Base-by-base conservation (phyloP, 805 yeast genomes). In the Ogataea paraovalis region DNA sequence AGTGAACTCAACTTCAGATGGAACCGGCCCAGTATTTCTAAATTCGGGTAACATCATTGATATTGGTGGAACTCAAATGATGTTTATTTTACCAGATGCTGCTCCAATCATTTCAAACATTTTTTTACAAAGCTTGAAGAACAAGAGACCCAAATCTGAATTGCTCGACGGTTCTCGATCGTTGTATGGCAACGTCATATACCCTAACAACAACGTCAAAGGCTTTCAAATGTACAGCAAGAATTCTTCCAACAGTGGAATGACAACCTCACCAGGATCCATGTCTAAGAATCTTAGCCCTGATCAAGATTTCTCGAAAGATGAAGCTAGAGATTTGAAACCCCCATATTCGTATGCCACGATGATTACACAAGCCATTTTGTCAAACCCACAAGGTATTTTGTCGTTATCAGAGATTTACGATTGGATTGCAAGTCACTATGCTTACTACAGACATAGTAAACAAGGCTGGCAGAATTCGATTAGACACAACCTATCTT, bases 381-480 rank as follows among this genome's bases (percentile, higher is more conserved):
- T 94, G 55, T 87, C 96, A 7, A 87, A 89, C 46, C 76, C 78
- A 1, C 96, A 91, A 50, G 96, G 96, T 39, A 88, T 87, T 39
- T 75, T 92, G 74, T 87, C 97, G 13, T 69, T 94, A 57, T 80
- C 96, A 1, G 97, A 94, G 61, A 94, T 94, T 46, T 94, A 94
- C 67, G 84, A 81, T 55, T 94, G 96, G 89, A 94, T 94, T 46
- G 71, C 94, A 4, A 67, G 80, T 27, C 91, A 85, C 61, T 94
- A 90, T 67, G 91, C 98, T 34, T 94, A 87, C 66, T 94, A 94
- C 66, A 80, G 96, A 59, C 86, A 81, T 67, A 83, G 94, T 21
- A 91, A 87, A 66, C 85, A 96, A 8, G 99, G 99, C 33, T 94
- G 99, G 99, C 99, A 94, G 70, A 94, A 94, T 69, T 90, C 97